phyloP scores from a whole-genome alignment of 2,329 filamentous ascomycete species.

The Thermothelomyces thermophilus region DNA sequence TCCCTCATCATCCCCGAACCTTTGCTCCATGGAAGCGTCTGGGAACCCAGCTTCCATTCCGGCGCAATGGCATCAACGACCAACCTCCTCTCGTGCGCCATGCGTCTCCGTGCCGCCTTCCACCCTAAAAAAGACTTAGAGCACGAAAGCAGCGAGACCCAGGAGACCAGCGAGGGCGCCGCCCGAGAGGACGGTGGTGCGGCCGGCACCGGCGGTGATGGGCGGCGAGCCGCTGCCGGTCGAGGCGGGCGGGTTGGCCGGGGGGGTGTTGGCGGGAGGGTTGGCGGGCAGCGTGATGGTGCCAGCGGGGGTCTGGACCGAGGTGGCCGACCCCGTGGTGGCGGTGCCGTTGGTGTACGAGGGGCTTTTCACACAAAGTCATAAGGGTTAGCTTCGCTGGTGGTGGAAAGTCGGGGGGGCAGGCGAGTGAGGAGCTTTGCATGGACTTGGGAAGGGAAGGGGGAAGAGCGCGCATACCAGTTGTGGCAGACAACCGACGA shows the following conservation, averaged over 20 bases:
- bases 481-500: constrained; percentile 41
- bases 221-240: constrained; percentile 23
- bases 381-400: too few relatives aligned
- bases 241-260: constrained; percentile 28
- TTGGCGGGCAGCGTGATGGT: constrained; percentile 26
- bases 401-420: too few relatives aligned
- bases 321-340: constrained; percentile 28
- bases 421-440: too few relatives aligned
- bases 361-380: constrained; percentile 12
- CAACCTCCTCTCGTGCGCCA: too few relatives aligned
- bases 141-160: constrained; percentile 51
- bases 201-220: constrained; percentile 48
- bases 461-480: too few relatives aligned
- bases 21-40: neutral
- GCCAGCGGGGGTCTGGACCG: constrained; percentile 27
- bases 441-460: too few relatives aligned
- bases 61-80: too few relatives aligned
- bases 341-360: constrained; percentile 36
- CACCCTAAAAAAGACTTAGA: constrained; percentile 44
- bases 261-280: constrained; percentile 26
- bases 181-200: constrained; percentile 49
- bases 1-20: constrained; percentile 2
- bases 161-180: constrained; percentile 55
- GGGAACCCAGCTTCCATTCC: neutral
- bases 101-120: too few relatives aligned